phyloP scores from a whole-genome alignment of 2,329 filamentous ascomycete species.

The Fusarium tanahbumbuense region DNA sequence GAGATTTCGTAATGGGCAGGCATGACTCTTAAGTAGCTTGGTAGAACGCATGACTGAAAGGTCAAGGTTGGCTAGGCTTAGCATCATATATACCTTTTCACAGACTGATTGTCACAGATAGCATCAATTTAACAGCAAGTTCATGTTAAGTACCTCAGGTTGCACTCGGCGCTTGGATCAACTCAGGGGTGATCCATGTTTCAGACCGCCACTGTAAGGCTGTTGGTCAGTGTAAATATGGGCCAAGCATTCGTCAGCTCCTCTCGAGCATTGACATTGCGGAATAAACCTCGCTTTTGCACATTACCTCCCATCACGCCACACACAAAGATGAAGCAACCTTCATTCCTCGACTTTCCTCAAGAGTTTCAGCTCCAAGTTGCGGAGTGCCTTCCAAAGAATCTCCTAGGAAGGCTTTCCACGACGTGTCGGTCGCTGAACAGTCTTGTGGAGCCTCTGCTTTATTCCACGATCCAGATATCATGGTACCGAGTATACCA shows the following conservation, averaged over 20 bases:
- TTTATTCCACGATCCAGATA: background rate
- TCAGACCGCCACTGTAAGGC: accelerated
- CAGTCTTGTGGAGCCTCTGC: background rate
- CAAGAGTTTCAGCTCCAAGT: background rate
- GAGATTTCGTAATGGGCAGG: accelerated
- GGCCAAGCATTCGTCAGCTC: background rate
- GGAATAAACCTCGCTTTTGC: background rate
- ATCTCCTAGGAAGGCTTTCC: background rate
- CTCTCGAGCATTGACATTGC: background rate
- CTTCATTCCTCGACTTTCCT: background rate
- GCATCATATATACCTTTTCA: too few species aligned
- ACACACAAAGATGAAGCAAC: background rate
- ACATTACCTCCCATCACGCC: background rate
- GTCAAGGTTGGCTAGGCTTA: too few species aligned
- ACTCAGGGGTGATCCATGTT: background rate
- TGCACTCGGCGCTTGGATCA: too few species aligned
- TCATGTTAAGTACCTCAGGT: too few species aligned
- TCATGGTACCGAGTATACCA: background rate
- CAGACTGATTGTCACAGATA: too few species aligned
- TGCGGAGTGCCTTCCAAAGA: accelerated
- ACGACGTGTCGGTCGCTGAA: background rate
- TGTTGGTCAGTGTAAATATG: background rate
- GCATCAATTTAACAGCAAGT: too few species aligned
- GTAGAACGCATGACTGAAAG: too few species aligned
- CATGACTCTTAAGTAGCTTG: accelerated